phyloP scores from a whole-genome alignment of 257 asterid genomes.

The Prunella vulgaris region DNA sequence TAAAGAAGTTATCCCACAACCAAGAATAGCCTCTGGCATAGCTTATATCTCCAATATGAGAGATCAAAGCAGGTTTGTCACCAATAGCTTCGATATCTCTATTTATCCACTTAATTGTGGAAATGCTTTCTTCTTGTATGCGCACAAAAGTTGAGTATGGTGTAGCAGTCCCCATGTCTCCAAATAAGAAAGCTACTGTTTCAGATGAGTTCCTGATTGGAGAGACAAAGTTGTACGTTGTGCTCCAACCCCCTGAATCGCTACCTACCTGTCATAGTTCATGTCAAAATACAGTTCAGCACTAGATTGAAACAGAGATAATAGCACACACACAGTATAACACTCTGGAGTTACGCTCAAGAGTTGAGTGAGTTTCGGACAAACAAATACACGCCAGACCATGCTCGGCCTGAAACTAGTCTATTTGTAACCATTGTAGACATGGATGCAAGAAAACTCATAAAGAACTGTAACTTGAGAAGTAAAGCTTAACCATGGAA shows the following conservation, averaged over 20 bases:
- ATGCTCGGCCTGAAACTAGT: background rate
- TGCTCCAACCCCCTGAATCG: slow-evolving; percentile 80
- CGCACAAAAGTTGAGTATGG: slow-evolving; percentile 72
- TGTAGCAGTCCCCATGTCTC: slow-evolving; percentile 97
- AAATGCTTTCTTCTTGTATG: slow-evolving; percentile 66
- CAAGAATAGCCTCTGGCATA: slow-evolving; percentile 92
- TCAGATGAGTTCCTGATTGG: slow-evolving; percentile 48
- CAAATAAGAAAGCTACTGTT: slow-evolving; percentile 75
- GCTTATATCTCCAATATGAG: slow-evolving; percentile 96
- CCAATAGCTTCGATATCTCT: slow-evolving; percentile 80
- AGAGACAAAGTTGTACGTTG: slow-evolving; percentile 55
- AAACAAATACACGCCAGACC: background rate
- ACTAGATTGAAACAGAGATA: background rate
- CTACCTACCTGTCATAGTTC: slow-evolving; percentile 69
- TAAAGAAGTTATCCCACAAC: slow-evolving; percentile 91
- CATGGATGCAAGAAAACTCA: background rate
- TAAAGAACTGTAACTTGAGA: background rate
- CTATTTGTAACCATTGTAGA: background rate
- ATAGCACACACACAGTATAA: background rate
- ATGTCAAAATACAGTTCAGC: background rate
- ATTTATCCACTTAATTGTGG: slow-evolving; percentile 78
- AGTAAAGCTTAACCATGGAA: background rate
- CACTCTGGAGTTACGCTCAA: background rate
- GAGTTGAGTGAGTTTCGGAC: background rate
- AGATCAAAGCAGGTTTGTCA: slow-evolving; percentile 68